phyloP scores from a whole-genome alignment of 345 rosid genomes.

The Bruguiera sexangula region DNA sequence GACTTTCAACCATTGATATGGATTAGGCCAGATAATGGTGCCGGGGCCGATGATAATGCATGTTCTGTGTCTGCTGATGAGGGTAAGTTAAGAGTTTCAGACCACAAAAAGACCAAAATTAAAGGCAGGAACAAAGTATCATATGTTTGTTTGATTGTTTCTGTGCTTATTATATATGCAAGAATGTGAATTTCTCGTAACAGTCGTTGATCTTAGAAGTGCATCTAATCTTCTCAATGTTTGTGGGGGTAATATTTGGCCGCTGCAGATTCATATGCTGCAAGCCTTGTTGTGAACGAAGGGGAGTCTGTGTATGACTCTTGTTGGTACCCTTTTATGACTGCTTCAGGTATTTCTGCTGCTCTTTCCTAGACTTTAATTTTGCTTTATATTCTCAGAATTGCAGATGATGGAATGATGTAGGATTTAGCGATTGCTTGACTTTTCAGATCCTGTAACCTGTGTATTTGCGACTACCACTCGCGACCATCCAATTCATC shows the following conservation, averaged over 20 bases:
- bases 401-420: conserved; percentile 5
- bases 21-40: conserved; percentile 49
- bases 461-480: conserved; percentile 85
- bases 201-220: too few relatives aligned
- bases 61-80: conserved; percentile 29
- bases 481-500: conserved; percentile 98
- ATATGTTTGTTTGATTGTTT: background rate
- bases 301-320: conserved; percentile 93
- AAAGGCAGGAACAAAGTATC: background rate
- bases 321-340: conserved; percentile 97
- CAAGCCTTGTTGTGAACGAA: conserved; percentile 58
- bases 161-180: background rate
- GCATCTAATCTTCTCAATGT: background rate
- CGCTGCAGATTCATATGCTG: conserved; percentile 68
- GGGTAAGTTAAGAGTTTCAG: conserved; percentile 28
- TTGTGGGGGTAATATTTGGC: conserved; percentile 8
- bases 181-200: too few relatives aligned
- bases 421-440: conserved; percentile 11
- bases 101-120: background rate
- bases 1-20: background rate
- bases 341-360: conserved; percentile 55
- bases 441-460: conserved; percentile 63
- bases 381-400: background rate
- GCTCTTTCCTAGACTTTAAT: background rate
- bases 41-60: conserved; percentile 20